phyloP scores from a whole-genome alignment of 2,329 filamentous ascomycete genomes.

The Alternaria burnsii region DNA sequence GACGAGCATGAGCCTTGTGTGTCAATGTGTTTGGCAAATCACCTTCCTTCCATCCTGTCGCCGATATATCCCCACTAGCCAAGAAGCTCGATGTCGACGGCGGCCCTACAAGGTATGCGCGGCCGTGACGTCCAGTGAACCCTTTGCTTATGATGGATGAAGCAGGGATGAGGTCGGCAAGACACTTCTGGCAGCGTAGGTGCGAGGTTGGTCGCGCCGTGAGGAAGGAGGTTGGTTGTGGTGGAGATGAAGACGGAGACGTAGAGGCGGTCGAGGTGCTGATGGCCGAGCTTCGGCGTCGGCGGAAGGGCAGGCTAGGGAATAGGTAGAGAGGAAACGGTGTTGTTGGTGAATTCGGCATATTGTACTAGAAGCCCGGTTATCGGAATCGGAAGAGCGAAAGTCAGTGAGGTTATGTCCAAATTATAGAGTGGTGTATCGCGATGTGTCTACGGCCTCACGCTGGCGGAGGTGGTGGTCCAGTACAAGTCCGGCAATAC shows the following conservation, averaged over 20 bases:
- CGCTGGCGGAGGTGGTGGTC: background rate
- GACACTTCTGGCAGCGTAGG: slow-evolving; percentile 67
- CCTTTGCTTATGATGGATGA: slow-evolving; percentile 70
- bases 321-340: slow-evolving; percentile 55
- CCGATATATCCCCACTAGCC: slow-evolving; percentile 7
- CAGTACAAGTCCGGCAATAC: too few species aligned
- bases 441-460: background rate
- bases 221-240: slow-evolving; percentile 38
- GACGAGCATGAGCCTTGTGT: slow-evolving; percentile 64
- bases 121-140: slow-evolving; percentile 71
- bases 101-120: slow-evolving; percentile 68
- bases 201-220: slow-evolving; percentile 57
- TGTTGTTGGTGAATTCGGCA: slow-evolving; percentile 35
- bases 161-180: slow-evolving; percentile 66
- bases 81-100: slow-evolving; percentile 42
- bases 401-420: background rate
- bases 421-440: background rate
- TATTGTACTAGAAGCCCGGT: background rate
- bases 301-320: slow-evolving; percentile 49
- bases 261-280: slow-evolving; percentile 37
- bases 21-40: slow-evolving; percentile 67
- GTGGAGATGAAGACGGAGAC: slow-evolving; percentile 35
- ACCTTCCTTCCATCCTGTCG: slow-evolving; percentile 28
- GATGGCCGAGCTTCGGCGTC: slow-evolving; percentile 53
- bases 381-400: background rate